These are phyloP conservation scores for Cadophora sp. DNA, from an alignment of 2,329 filamentous ascomycete species.

Conservation along the genomic window DNA sequence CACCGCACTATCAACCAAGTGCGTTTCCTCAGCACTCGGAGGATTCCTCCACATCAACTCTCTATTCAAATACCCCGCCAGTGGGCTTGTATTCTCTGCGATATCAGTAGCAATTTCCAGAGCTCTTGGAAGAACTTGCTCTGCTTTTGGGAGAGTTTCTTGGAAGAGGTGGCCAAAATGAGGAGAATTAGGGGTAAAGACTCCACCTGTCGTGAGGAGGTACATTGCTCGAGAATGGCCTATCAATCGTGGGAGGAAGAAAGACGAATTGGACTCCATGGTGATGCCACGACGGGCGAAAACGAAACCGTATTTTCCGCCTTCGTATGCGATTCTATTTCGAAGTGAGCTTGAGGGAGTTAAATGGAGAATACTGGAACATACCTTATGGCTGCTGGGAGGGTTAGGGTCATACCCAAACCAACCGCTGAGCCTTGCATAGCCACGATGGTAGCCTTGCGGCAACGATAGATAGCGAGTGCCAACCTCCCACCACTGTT, in stretches of 20 bases:
- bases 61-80: constrained; percentile 70
- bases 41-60: constrained; percentile 70
- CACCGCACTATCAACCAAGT: constrained; percentile 69
- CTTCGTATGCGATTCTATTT: constrained; percentile 38
- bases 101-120: constrained; percentile 71
- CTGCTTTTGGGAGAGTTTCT: constrained; percentile 62
- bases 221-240: constrained; percentile 68
- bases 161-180: constrained; percentile 68
- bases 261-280: constrained; percentile 74
- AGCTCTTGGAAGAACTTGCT: constrained; percentile 67
- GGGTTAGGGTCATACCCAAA: constrained; percentile 65
- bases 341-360: background rate
- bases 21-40: constrained; percentile 68
- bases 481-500: constrained; percentile 55
- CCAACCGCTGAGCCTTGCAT: constrained; percentile 65
- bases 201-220: constrained; percentile 69
- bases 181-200: constrained; percentile 57
- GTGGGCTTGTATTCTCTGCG: constrained; percentile 66
- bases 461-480: constrained; percentile 61
- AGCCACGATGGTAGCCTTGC: constrained; percentile 63
- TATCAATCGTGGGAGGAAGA: constrained; percentile 73
- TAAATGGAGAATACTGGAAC: background rate
- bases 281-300: constrained; percentile 72
- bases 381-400: constrained; percentile 49
- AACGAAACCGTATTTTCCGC: constrained; percentile 74